Evolutionary conservation across 1,284 basidiomycete genomes (phyloP), one percentile per base, ranked within the genome.

Genomic region (Cerrena zonata): DNA sequence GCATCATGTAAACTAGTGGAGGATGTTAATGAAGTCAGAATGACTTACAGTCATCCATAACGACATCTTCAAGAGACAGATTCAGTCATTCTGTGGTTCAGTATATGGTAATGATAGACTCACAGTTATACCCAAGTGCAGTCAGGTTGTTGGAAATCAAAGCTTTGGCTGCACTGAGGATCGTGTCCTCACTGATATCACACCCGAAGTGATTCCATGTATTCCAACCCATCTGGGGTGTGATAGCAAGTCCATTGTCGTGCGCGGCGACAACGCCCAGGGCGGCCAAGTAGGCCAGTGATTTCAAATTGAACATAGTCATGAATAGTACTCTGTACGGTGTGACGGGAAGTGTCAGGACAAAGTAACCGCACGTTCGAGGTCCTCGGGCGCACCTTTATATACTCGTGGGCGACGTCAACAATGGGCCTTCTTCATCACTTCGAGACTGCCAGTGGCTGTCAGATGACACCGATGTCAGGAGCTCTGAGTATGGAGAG

Each of bases 201-300:
- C 69, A 71, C 1, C 65, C 66, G 44, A 69, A 69, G 49, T 65
- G 61, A 48, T 70, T 70, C 65, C 65, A 71, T 0, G 68, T 68
- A 51, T 71, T 68, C 69, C 68, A 70, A 1, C 69, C 69, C 69
- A 71, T 71, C 58, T 69, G 69, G 0, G 69, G 69, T 1, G 67
- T 69, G n/a, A 65, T 42, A 0, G 69, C 69, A 13, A 69, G 60
- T 5, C 69, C 69, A 60, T 71, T 71, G 48, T 69, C 54, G 47
- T 56, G 48, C n/a, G 55, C 58, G 5, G 54, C 27, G 5, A 54
- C 59, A 4, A 47, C 43, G 45, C 23, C 30, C 30, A 34, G 30
- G 15, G 30, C 30, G 3, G 12, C 24, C 23, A 49, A 25, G 2
- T 30, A 25, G 3, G 38, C 15, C 4, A 53, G 19, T 22, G 22